Evolutionary conservation across 331 rosid genomes (phyloP), one percentile per base, ranked within the genome.

Genomic region (Phaseolus coccineus): DNA sequence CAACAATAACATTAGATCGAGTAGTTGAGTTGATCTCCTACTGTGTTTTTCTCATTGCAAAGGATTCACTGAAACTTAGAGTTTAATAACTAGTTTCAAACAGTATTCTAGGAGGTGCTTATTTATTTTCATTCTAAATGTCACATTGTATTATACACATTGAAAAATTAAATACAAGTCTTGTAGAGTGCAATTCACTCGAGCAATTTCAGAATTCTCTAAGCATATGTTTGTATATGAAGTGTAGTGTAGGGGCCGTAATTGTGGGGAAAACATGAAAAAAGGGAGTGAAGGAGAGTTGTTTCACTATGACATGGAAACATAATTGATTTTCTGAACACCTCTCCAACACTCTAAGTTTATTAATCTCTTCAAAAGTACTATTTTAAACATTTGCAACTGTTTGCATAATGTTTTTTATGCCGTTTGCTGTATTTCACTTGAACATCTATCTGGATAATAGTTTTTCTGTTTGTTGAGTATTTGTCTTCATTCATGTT

Each of bases 401-500:
- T n/a, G 44, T 61, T 76, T 62, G 57, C 78, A 51, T 65, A 24
- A 57, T 55, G 16, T 77, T 77, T 19, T 24, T 64, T 71, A 46
- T 71, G 76, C 39, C 27, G 30, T 77, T 65, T 25, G 40, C 69
- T 46, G 44, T 72, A 22, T 68, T 73, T 64, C 56, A 50, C 81
- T 55, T 55, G 64, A 42, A 35, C 22, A 30, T 69, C 8, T 66
- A 27, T 24, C 79, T 58, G 73, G 58, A 71, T 39, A 48, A 7
- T 25, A 50, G 51, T 3, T 72, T 39, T 68, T 77, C 40, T 75
- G n/a, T 74, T 40, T 76, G 50, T 33, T 58, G 87, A 79, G 48
- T 76, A 53, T 24, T 67, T 86, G 58, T 67, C 53, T 39, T 56
- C 30, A 69, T 66, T 56, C 47, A 46, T 10, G 5, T 12, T 46